A percentile compares a stretch with the other conserved stretches of the same genome.
phyloP scores from a whole-genome alignment of 2,329 filamentous ascomycete genomes.

The Tolypocladium cylindrosporum region DNA sequence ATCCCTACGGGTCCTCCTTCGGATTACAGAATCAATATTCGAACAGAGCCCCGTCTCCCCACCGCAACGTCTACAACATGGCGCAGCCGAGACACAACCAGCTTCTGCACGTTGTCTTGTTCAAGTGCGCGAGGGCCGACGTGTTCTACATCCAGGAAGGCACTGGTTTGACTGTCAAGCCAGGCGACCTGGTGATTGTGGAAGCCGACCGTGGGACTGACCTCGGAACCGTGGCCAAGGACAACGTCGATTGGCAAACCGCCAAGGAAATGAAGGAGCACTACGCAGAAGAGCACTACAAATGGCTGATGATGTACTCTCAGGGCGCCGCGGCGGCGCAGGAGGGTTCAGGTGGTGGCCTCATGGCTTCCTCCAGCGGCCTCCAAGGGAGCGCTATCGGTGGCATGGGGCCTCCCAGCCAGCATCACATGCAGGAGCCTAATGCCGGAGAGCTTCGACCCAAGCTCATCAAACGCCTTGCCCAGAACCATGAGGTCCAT shows the following conservation, averaged over 20 bases:
- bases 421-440: slow-evolving; percentile 64
- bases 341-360: slow-evolving; percentile 50
- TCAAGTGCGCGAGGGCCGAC: slow-evolving; percentile 92
- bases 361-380: slow-evolving; percentile 53
- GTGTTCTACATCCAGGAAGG: slow-evolving; percentile 97
- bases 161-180: slow-evolving; percentile 81
- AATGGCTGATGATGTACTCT: slow-evolving; percentile 98
- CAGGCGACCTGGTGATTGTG: slow-evolving; percentile 90
- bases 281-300: slow-evolving; percentile 91
- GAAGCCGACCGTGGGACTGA: slow-evolving; percentile 96
- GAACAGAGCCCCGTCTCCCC: slow-evolving; percentile 48
- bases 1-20: slow-evolving; percentile 37
- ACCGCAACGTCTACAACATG: slow-evolving; percentile 51
- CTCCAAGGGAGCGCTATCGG: slow-evolving; percentile 63
- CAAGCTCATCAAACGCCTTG: slow-evolving; percentile 92
- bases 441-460: slow-evolving; percentile 74
- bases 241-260: slow-evolving; percentile 77
- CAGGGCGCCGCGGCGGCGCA: slow-evolving; percentile 58
- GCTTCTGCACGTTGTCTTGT: slow-evolving; percentile 79
- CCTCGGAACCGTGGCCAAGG: slow-evolving; percentile 81
- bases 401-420: slow-evolving; percentile 65
- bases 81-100: slow-evolving; percentile 55
- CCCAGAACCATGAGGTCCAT: slow-evolving; percentile 83
- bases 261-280: slow-evolving; percentile 86
- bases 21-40: slow-evolving; percentile 32